phyloP scores from a whole-genome alignment of 2,329 filamentous ascomycete genomes.

The Westerdykella aurantiaca region DNA sequence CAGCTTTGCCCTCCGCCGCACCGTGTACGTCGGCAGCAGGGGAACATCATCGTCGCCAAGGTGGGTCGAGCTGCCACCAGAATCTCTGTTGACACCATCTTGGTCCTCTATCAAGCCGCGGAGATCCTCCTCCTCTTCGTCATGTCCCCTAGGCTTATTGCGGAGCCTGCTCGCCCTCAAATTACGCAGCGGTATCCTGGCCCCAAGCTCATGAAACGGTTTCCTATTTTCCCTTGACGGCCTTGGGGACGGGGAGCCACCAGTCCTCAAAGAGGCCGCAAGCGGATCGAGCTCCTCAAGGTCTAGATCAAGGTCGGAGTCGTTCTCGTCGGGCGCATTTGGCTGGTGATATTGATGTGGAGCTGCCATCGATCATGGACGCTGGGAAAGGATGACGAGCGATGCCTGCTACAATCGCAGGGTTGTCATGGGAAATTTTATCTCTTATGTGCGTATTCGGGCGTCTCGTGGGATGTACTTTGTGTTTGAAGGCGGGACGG shows the following conservation, averaged over 20 bases:
- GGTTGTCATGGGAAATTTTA: constrained; percentile 7
- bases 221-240: constrained; percentile 27
- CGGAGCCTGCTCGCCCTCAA: constrained; percentile 47
- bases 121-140: constrained; percentile 59
- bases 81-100: constrained; percentile 50
- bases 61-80: constrained; percentile 54
- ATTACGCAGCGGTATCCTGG: constrained; percentile 64
- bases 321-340: constrained; percentile 57
- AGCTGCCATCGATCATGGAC: constrained; percentile 42
- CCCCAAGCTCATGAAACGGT: constrained; percentile 40
- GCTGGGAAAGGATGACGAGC: constrained; percentile 1
- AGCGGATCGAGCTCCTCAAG: constrained; percentile 71
- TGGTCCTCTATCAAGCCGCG: constrained; percentile 61
- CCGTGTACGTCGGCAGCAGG: constrained; percentile 51
- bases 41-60: constrained; percentile 65
- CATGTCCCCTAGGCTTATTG: constrained; percentile 37
- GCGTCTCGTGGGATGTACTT: not conserved
- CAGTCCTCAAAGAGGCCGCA: constrained; percentile 18
- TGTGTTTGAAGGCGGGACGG: not conserved
- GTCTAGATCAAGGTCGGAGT: constrained; percentile 72
- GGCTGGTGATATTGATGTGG: constrained; percentile 45
- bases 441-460: constrained; percentile 1
- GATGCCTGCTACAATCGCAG: constrained; percentile 2
- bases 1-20: constrained; percentile 8
- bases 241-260: constrained; percentile 21